Percentiles rank a stretch among this genome's conserved stretches.
These are phyloP conservation scores for Aspergillus asperescens DNA, from an alignment of 495 filamentous ascomycete genomes.

Conservation along the genomic window DNA sequence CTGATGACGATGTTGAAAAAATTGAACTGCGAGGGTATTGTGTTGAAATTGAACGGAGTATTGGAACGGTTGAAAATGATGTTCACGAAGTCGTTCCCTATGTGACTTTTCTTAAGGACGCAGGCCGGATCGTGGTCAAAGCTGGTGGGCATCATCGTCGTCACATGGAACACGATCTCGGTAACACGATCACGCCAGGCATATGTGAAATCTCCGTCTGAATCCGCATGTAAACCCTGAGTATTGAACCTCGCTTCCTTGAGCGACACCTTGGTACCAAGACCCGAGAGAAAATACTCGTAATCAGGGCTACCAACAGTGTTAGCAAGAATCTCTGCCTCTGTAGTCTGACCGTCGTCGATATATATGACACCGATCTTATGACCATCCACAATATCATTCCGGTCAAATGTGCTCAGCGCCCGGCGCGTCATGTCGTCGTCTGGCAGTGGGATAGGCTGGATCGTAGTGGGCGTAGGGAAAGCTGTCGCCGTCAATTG, in stretches of 20 bases:
- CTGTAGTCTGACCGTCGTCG: conserved; percentile 71
- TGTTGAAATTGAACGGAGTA: conserved; percentile 78
- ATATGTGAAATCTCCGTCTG: conserved; percentile 79
- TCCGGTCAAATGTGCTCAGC: conserved; percentile 77
- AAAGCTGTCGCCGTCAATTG: conserved; percentile 62
- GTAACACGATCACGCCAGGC: conserved; percentile 93
- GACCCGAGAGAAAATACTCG: conserved; percentile 68
- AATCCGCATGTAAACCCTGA: conserved; percentile 80
- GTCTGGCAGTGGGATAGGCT: conserved; percentile 75
- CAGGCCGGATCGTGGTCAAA: conserved; percentile 67
- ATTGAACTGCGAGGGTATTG: conserved; percentile 89
- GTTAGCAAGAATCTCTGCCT: conserved; percentile 80
- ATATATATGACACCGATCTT: conserved; percentile 94
- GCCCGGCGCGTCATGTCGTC: conserved; percentile 74
- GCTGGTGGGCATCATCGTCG: conserved; percentile 94
- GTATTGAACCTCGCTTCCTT: conserved; percentile 84
- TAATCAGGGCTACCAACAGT: conserved; percentile 79
- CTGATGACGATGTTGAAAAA: conserved; percentile 94
- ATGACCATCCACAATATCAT: conserved; percentile 86
- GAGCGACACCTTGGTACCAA: conserved; percentile 76
- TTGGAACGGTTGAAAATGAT: conserved; percentile 97
- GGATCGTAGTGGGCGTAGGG: conserved; percentile 59
- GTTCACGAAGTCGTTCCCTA: conserved; percentile 97
- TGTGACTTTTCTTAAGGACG: conserved; percentile 85
- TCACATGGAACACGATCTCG: conserved; percentile 91